These are phyloP conservation scores for Corchorus olitorius DNA, from an alignment of 345 rosid species.

Conservation along the genomic window DNA sequence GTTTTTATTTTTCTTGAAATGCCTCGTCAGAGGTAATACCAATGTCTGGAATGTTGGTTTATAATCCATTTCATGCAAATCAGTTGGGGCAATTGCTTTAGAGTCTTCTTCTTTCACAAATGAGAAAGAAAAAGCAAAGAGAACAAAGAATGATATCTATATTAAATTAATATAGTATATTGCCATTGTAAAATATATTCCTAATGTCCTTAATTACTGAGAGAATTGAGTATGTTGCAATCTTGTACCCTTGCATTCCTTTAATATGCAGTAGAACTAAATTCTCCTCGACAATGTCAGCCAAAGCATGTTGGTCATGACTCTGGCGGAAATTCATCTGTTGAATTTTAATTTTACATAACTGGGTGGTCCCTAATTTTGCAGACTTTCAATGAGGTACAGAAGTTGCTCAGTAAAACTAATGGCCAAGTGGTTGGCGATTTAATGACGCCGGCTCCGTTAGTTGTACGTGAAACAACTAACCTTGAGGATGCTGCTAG, in stretches of 20 bases:
- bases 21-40: neutral
- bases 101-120: neutral
- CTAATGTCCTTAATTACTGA: neutral
- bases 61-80: neutral
- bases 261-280: neutral
- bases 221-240: neutral
- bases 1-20: neutral
- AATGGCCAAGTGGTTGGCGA: conserved; percentile 86
- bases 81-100: neutral
- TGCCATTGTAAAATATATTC: neutral
- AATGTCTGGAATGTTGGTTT: neutral
- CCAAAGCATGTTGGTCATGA: neutral
- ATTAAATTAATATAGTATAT: neutral
- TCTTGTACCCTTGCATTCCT: neutral
- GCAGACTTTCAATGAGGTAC: conserved; percentile 90
- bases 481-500: conserved; percentile 95
- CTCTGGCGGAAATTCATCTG: neutral
- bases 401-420: conserved; percentile 82
- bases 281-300: neutral
- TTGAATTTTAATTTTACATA: neutral
- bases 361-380: conserved; percentile 12
- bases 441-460: conserved; percentile 85
- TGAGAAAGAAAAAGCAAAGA: no score
- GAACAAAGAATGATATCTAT: neutral
- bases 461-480: conserved; percentile 77